A percentile compares a stretch with the other conserved stretches of the same genome.
Evolutionary conservation across 2,329 filamentous ascomycete species (phyloP).

Genomic region (Neopestalotiopsis sp.): DNA sequence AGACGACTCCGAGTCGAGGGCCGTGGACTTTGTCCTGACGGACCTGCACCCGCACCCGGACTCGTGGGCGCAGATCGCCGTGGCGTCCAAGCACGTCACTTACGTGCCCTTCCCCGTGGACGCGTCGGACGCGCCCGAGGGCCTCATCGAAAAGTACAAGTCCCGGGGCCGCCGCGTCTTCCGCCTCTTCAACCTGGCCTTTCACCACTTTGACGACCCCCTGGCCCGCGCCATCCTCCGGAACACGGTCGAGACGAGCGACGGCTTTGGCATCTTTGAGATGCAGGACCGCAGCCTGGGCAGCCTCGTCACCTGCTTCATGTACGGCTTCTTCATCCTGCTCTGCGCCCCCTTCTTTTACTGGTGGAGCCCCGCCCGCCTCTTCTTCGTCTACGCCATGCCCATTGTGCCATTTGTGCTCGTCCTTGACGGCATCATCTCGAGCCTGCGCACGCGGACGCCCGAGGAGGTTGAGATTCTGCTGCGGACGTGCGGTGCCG

Average conservation of each 20-base stretch:
- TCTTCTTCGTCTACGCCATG: slow-evolving; percentile 70
- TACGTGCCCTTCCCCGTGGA: slow-evolving; percentile 69
- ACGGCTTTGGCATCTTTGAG: slow-evolving; percentile 76
- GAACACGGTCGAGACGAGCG: slow-evolving; percentile 68
- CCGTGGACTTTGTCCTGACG: slow-evolving; percentile 66
- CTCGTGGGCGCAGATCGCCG: slow-evolving; percentile 61
- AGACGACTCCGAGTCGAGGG: slow-evolving; percentile 24
- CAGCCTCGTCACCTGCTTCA: slow-evolving; percentile 58
- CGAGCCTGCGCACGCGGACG: slow-evolving; percentile 70
- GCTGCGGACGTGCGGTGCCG: slow-evolving; percentile 57
- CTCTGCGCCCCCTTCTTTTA: slow-evolving; percentile 59
- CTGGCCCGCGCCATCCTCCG: slow-evolving; percentile 65
- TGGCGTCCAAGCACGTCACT: slow-evolving; percentile 58
- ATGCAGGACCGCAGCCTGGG: slow-evolving; percentile 69
- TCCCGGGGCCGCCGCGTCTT: slow-evolving; percentile 59
- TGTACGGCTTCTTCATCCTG: slow-evolving; percentile 59
- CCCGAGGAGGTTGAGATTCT: slow-evolving; percentile 68
- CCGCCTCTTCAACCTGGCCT: slow-evolving; percentile 74
- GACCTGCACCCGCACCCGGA: slow-evolving; percentile 69
- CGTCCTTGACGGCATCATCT: slow-evolving; percentile 73
- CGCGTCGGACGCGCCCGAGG: slow-evolving; percentile 63
- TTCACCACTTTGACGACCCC: slow-evolving; percentile 77
- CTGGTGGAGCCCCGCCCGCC: slow-evolving; percentile 55
- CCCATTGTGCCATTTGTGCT: slow-evolving; percentile 72
- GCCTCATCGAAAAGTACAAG: slow-evolving; percentile 45